Percentiles rank a stretch among this genome's conserved stretches.
Evolutionary conservation across 2,329 filamentous ascomycete genomes (phyloP).

Genomic region (Claviceps arundinis): DNA sequence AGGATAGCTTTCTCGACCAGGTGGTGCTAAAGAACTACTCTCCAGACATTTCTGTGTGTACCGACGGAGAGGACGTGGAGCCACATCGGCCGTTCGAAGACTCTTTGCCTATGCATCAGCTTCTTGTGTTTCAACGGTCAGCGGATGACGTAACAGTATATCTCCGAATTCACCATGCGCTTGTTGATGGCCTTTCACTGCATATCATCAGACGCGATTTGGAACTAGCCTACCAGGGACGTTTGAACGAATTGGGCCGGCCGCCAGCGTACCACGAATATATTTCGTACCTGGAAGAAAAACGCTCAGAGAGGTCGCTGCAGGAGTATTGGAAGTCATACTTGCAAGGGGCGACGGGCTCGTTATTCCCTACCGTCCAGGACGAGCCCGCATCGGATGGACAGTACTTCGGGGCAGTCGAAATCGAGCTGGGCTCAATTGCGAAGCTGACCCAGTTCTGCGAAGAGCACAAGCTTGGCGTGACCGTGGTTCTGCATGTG

Average conservation of each 20-base stretch:
- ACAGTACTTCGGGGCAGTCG: not conserved
- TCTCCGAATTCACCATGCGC: slow-evolving; percentile 21
- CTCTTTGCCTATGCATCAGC: not conserved
- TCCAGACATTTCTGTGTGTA: not conserved
- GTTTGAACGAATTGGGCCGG: not conserved
- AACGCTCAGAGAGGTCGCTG: not conserved
- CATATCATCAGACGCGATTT: slow-evolving; percentile 3
- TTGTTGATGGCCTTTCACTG: slow-evolving; percentile 20
- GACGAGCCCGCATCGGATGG: not conserved
- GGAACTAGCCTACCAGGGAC: slow-evolving; percentile 1
- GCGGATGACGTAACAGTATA: slow-evolving; percentile 10
- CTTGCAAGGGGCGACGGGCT: not conserved
- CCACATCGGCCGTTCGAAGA: no score
- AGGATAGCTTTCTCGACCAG: not conserved
- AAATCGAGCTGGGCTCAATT: not conserved
- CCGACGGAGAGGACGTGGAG: not conserved
- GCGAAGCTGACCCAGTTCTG: slow-evolving; percentile 18
- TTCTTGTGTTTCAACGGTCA: not conserved
- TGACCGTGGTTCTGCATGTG: slow-evolving; percentile 36
- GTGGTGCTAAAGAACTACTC: not conserved
- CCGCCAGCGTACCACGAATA: slow-evolving; percentile 1
- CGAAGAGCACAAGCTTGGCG: slow-evolving; percentile 26
- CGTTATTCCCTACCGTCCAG: not conserved
- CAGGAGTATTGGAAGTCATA: slow-evolving; percentile 4
- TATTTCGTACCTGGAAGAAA: not conserved